Base-by-base conservation (phyloP, 257 asterid genomes). In the Solanum gracilifrons region DNA sequence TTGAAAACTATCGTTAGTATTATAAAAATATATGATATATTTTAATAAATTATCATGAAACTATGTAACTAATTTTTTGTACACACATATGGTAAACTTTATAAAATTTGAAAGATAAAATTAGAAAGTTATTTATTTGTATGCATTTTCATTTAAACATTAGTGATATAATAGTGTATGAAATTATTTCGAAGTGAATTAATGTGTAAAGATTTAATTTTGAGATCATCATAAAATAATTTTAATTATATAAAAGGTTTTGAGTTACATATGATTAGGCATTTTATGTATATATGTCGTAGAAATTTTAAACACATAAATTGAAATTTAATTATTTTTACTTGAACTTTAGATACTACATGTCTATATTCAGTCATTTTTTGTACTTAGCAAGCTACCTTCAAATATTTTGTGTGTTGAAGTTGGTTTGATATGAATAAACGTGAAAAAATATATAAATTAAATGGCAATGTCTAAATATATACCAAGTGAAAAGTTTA, bases 291-390 rank as follows among this genome's bases (percentile, higher is more conserved):
- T 15, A 48, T 48, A 48, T 48, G 21, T 15, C 5, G 23, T 15
- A 48, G 3, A 3, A 48, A 48, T 48, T 48, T 48, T 48, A 48
- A 48, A 10, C 1, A 15, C 21, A 48, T 48, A 48, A 5, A 16
- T 4, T 48, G 8, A 48, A 48, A 48, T 15, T 55, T 51, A 51
- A 51, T 51, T 18, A 55, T 55, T 55, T 7, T 18, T 55, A 18
- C 0, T 55, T 18, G n/a, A 55, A 55, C 4, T 6, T 20, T 55
- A 55, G 4, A 7, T 18, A 4, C 16, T 15, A 6, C 2, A 0
- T 2, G 4, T 16, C 4, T 55, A 16, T 55, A 55, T 6, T 55
- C n/a, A 6, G n/a, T 55, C 10, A 55, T 6, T 18, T 55, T 18
- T 51, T 51, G n/a, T 51, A n/a, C 7, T 51, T 51, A 7, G 6